These are phyloP conservation scores for Talaromyces liani DNA, from an alignment of 495 filamentous ascomycete genomes.

Conservation along the genomic window DNA sequence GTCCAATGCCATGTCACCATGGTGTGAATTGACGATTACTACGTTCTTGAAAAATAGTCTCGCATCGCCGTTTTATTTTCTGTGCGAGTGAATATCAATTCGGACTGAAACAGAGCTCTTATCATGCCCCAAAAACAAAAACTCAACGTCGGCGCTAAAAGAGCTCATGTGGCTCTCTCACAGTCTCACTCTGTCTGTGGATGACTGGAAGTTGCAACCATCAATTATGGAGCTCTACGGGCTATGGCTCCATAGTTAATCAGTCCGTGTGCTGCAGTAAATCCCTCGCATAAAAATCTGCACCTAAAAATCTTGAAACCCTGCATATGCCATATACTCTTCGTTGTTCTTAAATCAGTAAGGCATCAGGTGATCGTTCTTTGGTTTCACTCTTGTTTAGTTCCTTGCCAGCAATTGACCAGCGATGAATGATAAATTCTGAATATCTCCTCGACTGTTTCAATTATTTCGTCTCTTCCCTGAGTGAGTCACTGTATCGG, in stretches of 20 bases:
- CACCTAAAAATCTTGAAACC: background rate
- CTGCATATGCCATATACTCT: background rate
- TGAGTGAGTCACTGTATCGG: background rate
- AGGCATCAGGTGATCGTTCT: background rate
- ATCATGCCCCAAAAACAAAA: background rate
- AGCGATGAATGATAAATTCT: background rate
- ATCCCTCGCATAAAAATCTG: background rate
- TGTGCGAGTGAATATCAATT: background rate
- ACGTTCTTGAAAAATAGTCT: background rate
- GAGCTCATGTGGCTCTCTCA: background rate
- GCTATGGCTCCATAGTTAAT: background rate
- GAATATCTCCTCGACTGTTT: background rate
- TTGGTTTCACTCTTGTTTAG: background rate
- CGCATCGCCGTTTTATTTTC: background rate
- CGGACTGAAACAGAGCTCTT: background rate
- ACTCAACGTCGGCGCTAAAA: background rate
- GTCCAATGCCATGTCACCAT: background rate
- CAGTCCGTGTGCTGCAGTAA: background rate
- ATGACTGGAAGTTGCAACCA: background rate
- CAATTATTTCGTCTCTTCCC: background rate
- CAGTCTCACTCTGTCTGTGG: background rate
- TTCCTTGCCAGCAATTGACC: background rate
- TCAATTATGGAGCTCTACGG: background rate
- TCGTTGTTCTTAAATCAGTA: background rate
- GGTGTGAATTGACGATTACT: background rate